These are phyloP conservation scores for Annulohypoxylon maeteangense DNA, from an alignment of 495 filamentous ascomycete genomes.

Conservation along the genomic window DNA sequence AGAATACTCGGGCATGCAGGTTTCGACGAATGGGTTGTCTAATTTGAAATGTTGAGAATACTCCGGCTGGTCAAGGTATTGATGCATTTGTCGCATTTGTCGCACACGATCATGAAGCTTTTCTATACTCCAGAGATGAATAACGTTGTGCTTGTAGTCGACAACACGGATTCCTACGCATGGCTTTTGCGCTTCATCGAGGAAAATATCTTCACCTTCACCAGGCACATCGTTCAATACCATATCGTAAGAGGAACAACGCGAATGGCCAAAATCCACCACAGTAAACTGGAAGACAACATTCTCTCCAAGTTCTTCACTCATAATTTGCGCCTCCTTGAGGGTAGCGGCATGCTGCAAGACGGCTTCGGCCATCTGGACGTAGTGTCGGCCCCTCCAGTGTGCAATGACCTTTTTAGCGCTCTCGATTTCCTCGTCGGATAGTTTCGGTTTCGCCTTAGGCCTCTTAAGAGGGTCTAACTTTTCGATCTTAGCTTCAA, in stretches of 20 bases:
- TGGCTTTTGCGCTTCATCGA: constrained; percentile 86
- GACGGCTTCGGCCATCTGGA: constrained; percentile 93
- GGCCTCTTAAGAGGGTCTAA: constrained; percentile 60
- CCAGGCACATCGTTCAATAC: constrained; percentile 92
- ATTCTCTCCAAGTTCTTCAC: constrained; percentile 92
- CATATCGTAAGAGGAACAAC: constrained; percentile 94
- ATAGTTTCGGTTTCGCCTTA: constrained; percentile 69
- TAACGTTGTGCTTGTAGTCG: constrained; percentile 86
- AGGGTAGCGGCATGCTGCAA: constrained; percentile 85
- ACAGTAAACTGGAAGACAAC: constrained; percentile 96
- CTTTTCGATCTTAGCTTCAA: constrained; percentile 69
- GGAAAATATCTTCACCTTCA: constrained; percentile 81
- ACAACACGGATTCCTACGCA: constrained; percentile 92
- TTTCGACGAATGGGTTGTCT: constrained; percentile 87
- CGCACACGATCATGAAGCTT: constrained; percentile 89
- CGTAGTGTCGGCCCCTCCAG: constrained; percentile 88
- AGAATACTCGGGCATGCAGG: constrained; percentile 90
- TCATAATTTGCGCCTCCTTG: constrained; percentile 98
- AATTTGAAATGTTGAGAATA: constrained; percentile 84
- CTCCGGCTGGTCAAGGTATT: constrained; percentile 94
- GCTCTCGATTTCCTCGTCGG: constrained; percentile 73
- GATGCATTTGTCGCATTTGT: constrained; percentile 94
- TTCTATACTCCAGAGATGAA: constrained; percentile 93
- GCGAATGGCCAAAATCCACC: constrained; percentile 85
- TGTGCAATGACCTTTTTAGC: constrained; percentile 73